Percentiles rank a stretch among this genome's conserved stretches.
phyloP scores from a whole-genome alignment of 768 basidiomycete genomes.

The Piloderma croceum region DNA sequence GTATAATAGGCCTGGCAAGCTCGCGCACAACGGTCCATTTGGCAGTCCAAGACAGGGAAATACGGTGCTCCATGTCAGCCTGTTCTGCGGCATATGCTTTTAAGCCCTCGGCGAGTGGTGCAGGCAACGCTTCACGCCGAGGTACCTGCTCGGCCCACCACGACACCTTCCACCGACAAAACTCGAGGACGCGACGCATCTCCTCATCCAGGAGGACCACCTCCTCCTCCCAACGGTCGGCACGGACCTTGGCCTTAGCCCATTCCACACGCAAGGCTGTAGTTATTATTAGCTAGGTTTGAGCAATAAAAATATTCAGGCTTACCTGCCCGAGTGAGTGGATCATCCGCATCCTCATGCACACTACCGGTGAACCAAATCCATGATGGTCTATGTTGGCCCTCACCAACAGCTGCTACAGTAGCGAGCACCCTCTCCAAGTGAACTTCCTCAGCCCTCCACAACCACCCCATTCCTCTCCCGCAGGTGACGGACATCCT shows the following conservation, averaged over 20 bases:
- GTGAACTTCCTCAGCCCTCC: neutral
- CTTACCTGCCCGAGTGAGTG: slow-evolving; percentile 8
- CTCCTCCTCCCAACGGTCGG: slow-evolving; percentile 32
- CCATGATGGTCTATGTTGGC: slow-evolving; percentile 16
- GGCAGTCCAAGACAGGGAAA: neutral
- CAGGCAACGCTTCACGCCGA: neutral
- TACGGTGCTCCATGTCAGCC: neutral
- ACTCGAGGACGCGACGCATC: slow-evolving; percentile 23
- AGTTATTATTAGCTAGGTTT: neutral
- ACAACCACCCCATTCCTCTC: neutral
- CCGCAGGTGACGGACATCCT: neutral
- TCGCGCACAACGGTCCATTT: neutral
- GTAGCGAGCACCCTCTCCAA: neutral
- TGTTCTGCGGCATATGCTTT: neutral
- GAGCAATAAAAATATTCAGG: neutral
- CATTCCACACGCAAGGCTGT: slow-evolving; percentile 25
- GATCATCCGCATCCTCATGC: slow-evolving; percentile 3
- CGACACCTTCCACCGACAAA: slow-evolving; percentile 13
- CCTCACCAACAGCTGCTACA: slow-evolving; percentile 5
- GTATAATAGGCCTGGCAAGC: neutral
- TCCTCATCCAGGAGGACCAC: slow-evolving; percentile 30
- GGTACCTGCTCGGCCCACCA: slow-evolving; percentile 11
- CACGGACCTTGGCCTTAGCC: slow-evolving; percentile 25
- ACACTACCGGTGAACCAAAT: slow-evolving; percentile 21
- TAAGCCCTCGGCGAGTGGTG: neutral